Percentiles rank a stretch among this genome's conserved stretches.
Evolutionary conservation across 768 basidiomycete species (phyloP).

Genomic region (Roridomyces roridus): DNA sequence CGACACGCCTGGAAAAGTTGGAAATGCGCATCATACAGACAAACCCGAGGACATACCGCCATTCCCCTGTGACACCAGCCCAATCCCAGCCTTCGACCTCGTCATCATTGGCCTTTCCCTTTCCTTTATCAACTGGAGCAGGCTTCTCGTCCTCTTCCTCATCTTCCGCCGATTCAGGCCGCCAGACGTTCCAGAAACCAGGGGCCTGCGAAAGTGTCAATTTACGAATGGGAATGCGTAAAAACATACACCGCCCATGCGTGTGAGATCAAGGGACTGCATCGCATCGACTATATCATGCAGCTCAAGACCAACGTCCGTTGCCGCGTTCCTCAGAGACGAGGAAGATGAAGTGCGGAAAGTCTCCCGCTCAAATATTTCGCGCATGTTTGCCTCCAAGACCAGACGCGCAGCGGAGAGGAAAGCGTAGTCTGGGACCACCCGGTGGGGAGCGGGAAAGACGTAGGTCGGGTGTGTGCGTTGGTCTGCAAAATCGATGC

Average conservation of each 20-base stretch:
- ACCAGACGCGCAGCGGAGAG: conserved; percentile 56
- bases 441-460: conserved; percentile 28
- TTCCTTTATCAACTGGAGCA: conserved; percentile 21
- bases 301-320: conserved; percentile 17
- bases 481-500: conserved; percentile 25
- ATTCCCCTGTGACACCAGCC: conserved; percentile 60
- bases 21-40: background rate
- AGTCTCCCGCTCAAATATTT: conserved; percentile 31
- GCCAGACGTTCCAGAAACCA: conserved; percentile 44
- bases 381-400: conserved; percentile 57
- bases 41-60: conserved; percentile 46
- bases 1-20: conserved; percentile 46
- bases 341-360: background rate
- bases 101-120: conserved; percentile 25
- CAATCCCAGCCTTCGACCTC: conserved; percentile 58
- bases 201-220: conserved; percentile 25
- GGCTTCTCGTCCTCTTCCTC: conserved; percentile 13
- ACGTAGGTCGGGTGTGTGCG: conserved; percentile 25
- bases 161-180: conserved; percentile 3
- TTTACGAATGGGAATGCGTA: no score
- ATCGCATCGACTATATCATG: conserved; percentile 32
- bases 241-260: conserved; percentile 41
- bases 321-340: conserved; percentile 6
- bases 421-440: conserved; percentile 56
- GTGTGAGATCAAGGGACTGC: conserved; percentile 39